Evolutionary conservation across 495 filamentous ascomycete species (phyloP).

Genomic region (Hypoxylon perforatum): DNA sequence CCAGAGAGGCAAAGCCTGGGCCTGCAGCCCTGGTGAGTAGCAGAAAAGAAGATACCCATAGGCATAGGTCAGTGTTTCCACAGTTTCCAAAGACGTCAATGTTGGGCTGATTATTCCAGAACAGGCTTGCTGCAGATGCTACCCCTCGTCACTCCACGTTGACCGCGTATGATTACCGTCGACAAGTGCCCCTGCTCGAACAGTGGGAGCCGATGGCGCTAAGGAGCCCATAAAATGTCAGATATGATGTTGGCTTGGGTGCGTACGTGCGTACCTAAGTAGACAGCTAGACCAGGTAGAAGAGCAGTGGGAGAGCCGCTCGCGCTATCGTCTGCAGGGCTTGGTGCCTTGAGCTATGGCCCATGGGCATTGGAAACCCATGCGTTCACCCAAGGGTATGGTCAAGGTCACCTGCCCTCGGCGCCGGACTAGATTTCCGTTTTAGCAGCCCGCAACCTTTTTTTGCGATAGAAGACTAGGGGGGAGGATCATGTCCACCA

Average conservation of each 20-base stretch:
- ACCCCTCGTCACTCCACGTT: slow-evolving; percentile 45
- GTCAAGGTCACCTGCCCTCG: slow-evolving; percentile 39
- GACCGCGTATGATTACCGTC: slow-evolving; percentile 43
- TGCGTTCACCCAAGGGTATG: slow-evolving; percentile 36
- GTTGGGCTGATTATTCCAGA: slow-evolving; percentile 40
- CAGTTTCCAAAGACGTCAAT: slow-evolving; percentile 44
- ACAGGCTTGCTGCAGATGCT: slow-evolving; percentile 43
- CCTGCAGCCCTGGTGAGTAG: slow-evolving; percentile 34
- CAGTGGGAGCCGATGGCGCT: slow-evolving; percentile 45
- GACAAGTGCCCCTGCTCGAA: slow-evolving; percentile 37
- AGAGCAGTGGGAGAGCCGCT: slow-evolving; percentile 41
- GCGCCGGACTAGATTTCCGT: slow-evolving; percentile 44
- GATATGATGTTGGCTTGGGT: slow-evolving; percentile 41
- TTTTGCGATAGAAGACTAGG: slow-evolving; percentile 35
- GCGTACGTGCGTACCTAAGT: no score
- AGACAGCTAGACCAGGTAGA: no score
- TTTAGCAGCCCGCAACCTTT: slow-evolving; percentile 40
- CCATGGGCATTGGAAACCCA: slow-evolving; percentile 28
- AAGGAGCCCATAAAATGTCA: slow-evolving; percentile 43
- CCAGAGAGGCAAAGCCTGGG: slow-evolving; percentile 34
- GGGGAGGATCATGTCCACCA: slow-evolving; percentile 26
- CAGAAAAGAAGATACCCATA: slow-evolving; percentile 17
- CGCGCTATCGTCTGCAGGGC: slow-evolving; percentile 42
- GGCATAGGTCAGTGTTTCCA: slow-evolving; percentile 37
- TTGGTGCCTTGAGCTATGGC: no score